phyloP scores from a whole-genome alignment of 495 filamentous ascomycete genomes.

The Aspergillus steynii region DNA sequence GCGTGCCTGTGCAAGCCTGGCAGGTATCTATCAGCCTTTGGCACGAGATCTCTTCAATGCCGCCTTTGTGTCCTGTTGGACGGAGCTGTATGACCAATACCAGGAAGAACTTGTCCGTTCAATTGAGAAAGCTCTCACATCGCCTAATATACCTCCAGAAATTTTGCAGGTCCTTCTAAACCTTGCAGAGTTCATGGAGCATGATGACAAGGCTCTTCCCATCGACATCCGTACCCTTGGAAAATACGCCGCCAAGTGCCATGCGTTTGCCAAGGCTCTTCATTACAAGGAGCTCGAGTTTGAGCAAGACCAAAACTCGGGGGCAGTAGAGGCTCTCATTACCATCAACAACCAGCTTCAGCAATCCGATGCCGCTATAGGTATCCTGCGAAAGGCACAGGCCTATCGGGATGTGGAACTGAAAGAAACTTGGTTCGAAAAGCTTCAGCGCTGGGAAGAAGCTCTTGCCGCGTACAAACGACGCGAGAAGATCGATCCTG shows the following conservation, averaged over 20 bases:
- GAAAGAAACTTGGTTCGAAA: slow-evolving; percentile 98
- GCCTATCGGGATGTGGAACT: slow-evolving; percentile 92
- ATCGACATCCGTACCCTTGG: slow-evolving; percentile 94
- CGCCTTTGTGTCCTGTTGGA: slow-evolving; percentile 98
- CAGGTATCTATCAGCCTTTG: slow-evolving; percentile 84
- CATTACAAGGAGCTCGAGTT: slow-evolving; percentile 99
- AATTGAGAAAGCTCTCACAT: slow-evolving; percentile 91
- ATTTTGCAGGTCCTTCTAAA: slow-evolving; percentile 93
- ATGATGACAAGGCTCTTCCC: slow-evolving; percentile 96
- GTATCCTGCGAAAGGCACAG: slow-evolving; percentile 92
- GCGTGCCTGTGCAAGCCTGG: slow-evolving; percentile 87
- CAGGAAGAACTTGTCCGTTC: slow-evolving; percentile 93
- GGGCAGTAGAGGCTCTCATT: slow-evolving; percentile 93
- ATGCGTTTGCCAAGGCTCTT: slow-evolving; percentile 95
- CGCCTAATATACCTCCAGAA: slow-evolving; percentile 90
- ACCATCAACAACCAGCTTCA: slow-evolving; percentile 98
- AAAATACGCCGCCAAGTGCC: slow-evolving; percentile 89
- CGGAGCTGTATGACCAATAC: slow-evolving; percentile 92
- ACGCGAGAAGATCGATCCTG: slow-evolving; percentile 68
- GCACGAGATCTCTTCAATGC: slow-evolving; percentile 96
- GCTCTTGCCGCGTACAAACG: slow-evolving; percentile 89
- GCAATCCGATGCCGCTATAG: slow-evolving; percentile 95
- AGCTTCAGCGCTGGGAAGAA: slow-evolving; percentile 96
- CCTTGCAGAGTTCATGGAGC: slow-evolving; percentile 98
- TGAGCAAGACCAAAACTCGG: slow-evolving; percentile 93